Evolutionary conservation across 1,284 basidiomycete genomes (phyloP), one percentile per base, ranked within the genome.

Genomic region (Athelia psychrophila): DNA sequence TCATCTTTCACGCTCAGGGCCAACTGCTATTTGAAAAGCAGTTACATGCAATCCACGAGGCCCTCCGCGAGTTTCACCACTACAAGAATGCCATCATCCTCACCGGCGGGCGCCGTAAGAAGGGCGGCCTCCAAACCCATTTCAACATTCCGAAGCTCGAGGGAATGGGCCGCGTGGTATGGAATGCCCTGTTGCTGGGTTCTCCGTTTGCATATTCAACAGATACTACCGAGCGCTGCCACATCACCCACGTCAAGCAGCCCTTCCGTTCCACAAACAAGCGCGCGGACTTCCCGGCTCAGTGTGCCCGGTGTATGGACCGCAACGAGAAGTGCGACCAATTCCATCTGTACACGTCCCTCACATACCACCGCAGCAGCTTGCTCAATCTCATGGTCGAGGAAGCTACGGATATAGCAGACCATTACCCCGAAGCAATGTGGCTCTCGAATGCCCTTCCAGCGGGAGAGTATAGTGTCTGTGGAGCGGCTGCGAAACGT

Each of bases 111-210:
- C 47, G 30, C 5, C 25, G 8, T 4, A 25, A 25, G 5, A 23
- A 46, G 24, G 24, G 24, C 10, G 25, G 22, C 8, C 16, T 18
- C 25, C 35, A 36, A 16, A 4, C n/a, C 13, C 47, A 48, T 35
- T 48, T 35, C 47, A 30, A 48, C n/a, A 48, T 48, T n/a, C 47
- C 47, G n/a, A 48, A 48, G 30, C 47, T 48, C 18, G 47, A 48
- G 19, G 25, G n/a, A 19, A n/a, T 48, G 25, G 15, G n/a, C 4
- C 5, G 4, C 5, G 18, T 23, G 15, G 25, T 19, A 4, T 9
- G 18, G 47, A n/a, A 10, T 46, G n/a, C n/a, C 5, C 24, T 5
- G 5, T 12, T 23, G 22, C 9, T 24, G 22, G 44, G 47, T 9
- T 8, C 23, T 18, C 27, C 24, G 4, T 20, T 6, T 16, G 24